phyloP scores from a whole-genome alignment of 108 stramenopile species.

The Ochromonas danica region DNA sequence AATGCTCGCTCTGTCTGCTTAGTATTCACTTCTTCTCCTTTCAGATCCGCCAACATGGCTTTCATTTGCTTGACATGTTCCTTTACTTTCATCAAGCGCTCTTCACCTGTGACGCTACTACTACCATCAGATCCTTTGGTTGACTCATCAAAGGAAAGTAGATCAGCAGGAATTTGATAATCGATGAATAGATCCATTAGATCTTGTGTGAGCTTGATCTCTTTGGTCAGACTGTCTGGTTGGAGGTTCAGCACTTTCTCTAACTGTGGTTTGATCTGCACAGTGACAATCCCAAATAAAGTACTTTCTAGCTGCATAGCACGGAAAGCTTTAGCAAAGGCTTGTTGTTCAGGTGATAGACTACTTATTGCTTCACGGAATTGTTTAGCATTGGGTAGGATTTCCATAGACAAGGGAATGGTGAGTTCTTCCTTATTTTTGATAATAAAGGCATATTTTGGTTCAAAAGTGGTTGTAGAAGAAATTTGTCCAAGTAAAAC shows the following conservation, averaged over 20 bases:
- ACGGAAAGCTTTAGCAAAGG: constrained; percentile 71
- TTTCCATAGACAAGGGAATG: constrained; percentile 70
- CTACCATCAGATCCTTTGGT: too few relatives aligned
- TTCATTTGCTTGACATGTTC: constrained; percentile 63
- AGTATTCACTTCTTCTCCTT: constrained; percentile 62
- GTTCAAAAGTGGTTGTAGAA: constrained; percentile 60
- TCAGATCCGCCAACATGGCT: constrained; percentile 63
- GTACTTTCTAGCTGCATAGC: constrained; percentile 74
- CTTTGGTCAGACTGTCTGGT: constrained; percentile 68
- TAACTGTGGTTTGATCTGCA: constrained; percentile 81
- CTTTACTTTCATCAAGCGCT: constrained; percentile 66
- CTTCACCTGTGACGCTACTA: constrained; percentile 45
- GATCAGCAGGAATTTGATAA: constrained; percentile 76
- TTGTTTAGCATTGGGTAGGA: constrained; percentile 74
- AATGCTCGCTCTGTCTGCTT: too few relatives aligned
- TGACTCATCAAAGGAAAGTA: constrained; percentile 64
- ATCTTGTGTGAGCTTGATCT: constrained; percentile 75
- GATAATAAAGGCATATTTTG: constrained; percentile 75
- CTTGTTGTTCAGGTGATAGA: constrained; percentile 76
- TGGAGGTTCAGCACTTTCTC: constrained; percentile 68
- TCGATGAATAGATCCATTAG: constrained; percentile 74
- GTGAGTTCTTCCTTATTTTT: constrained; percentile 80
- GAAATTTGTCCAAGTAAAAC: constrained; percentile 64
- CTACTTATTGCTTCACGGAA: constrained; percentile 78
- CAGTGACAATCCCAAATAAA: constrained; percentile 71